phyloP scores from a whole-genome alignment of 306 rosid species.

The Prunus padus region DNA sequence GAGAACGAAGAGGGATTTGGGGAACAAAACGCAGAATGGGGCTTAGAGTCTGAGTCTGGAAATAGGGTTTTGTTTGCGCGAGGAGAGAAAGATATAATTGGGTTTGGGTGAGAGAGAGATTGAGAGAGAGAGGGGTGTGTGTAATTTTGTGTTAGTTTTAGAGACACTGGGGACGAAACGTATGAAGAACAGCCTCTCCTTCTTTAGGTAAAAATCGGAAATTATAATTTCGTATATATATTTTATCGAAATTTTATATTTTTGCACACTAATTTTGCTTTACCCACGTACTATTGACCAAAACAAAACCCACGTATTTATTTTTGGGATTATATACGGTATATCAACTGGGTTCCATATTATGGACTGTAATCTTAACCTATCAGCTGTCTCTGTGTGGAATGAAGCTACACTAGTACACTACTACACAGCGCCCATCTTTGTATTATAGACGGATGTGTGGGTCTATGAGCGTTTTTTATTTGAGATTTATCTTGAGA shows the following conservation, averaged over 20 bases:
- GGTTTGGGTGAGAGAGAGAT: slow-evolving; percentile 14
- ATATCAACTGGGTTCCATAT: neutral
- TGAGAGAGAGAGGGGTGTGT: slow-evolving; percentile 9
- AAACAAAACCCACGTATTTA: neutral
- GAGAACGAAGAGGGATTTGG: slow-evolving; percentile 13
- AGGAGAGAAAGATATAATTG: slow-evolving; percentile 14
- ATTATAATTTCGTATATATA: neutral
- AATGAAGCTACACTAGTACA: neutral
- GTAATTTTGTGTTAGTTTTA: slow-evolving; percentile 44
- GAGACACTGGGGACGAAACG: slow-evolving; percentile 61
- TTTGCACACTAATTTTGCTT: neutral
- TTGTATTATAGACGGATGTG: neutral
- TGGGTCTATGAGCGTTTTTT: neutral
- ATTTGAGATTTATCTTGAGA: neutral
- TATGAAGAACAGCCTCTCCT: slow-evolving; percentile 54
- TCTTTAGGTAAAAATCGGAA: slow-evolving; percentile 2
- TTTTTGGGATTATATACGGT: neutral
- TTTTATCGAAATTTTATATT: neutral
- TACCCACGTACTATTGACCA: too few species aligned
- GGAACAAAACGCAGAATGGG: slow-evolving; percentile 27
- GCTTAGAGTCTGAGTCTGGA: slow-evolving; percentile 13
- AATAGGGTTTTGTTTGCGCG: slow-evolving; percentile 71
- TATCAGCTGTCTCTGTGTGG: neutral
- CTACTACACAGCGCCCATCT: neutral
- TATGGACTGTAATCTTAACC: neutral